Evolutionary conservation across 768 basidiomycete species (phyloP).

Genomic region (Ramaria rubella): DNA sequence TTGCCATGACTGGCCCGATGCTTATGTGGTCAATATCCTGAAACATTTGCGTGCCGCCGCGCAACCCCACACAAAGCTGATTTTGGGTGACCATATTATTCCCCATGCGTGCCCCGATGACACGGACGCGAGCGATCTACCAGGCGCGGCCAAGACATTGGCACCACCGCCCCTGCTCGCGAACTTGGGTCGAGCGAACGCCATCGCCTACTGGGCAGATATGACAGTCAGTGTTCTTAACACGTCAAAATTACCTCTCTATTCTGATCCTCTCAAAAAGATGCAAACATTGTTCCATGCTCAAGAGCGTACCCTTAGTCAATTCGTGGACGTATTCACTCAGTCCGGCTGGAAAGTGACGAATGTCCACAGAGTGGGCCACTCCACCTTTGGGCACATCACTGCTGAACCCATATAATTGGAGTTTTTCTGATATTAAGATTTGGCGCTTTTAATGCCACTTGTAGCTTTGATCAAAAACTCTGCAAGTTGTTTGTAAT

Average conservation of each 20-base stretch:
- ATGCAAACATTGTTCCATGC: slow-evolving; percentile 66
- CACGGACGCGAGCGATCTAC: background rate
- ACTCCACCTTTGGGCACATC: background rate
- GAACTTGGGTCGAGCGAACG: slow-evolving; percentile 66
- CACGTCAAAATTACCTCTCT: background rate
- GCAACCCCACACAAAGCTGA: slow-evolving; percentile 19
- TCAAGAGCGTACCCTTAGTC: slow-evolving; percentile 63
- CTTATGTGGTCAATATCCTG: slow-evolving; percentile 19
- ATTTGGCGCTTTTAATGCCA: too few species aligned
- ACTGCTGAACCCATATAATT: background rate
- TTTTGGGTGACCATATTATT: slow-evolving; percentile 21
- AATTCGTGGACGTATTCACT: slow-evolving; percentile 46
- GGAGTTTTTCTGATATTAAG: too few species aligned
- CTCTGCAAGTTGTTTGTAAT: too few species aligned
- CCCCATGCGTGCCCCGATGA: slow-evolving; percentile 14
- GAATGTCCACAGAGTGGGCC: background rate
- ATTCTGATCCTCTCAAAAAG: slow-evolving; percentile 26
- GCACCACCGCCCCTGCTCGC: slow-evolving; percentile 57
- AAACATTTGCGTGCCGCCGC: slow-evolving; percentile 24
- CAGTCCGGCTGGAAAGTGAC: slow-evolving; percentile 56
- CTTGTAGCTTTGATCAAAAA: too few species aligned
- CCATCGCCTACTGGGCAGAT: slow-evolving; percentile 67
- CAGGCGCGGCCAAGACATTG: slow-evolving; percentile 28
- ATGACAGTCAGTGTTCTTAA: background rate
- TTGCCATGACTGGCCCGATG: slow-evolving; percentile 29